Evolutionary conservation across 1,139 yeast species (phyloP).

Genomic region (Hemisphaericaspora lyxosophila): DNA sequence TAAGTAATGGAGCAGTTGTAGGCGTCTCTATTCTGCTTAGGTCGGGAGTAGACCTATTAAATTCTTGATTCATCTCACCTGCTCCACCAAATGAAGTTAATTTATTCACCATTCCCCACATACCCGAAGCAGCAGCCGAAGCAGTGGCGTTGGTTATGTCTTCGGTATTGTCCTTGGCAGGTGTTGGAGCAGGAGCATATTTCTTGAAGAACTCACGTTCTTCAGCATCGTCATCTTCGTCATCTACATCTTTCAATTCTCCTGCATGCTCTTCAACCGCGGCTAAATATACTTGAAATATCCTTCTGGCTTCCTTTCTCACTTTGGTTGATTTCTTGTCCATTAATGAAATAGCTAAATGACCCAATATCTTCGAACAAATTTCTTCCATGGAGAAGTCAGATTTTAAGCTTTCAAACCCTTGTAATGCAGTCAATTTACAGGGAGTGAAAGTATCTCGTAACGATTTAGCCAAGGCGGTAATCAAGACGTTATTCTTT

Average conservation of each 20-base stretch:
- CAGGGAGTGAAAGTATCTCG: constrained; percentile 80
- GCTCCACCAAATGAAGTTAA: constrained; percentile 31
- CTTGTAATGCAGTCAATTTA: constrained; percentile 73
- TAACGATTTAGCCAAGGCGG: constrained; percentile 83
- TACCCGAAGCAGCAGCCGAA: constrained; percentile 19
- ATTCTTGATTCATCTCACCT: constrained; percentile 38
- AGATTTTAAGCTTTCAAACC: constrained; percentile 64
- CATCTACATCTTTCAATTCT: constrained; percentile 49
- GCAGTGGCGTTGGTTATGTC: neutral
- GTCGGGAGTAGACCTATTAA: constrained; percentile 45
- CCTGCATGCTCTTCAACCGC: constrained; percentile 66
- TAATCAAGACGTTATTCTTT: constrained; percentile 71
- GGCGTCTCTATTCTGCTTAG: constrained; percentile 30
- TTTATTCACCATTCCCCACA: constrained; percentile 43
- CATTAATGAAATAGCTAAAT: constrained; percentile 78
- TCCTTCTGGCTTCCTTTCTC: constrained; percentile 65
- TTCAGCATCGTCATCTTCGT: constrained; percentile 41
- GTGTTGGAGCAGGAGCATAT: constrained; percentile 21
- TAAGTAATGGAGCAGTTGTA: constrained; percentile 16
- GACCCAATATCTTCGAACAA: constrained; percentile 80
- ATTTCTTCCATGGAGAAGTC: constrained; percentile 74
- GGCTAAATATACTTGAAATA: constrained; percentile 63
- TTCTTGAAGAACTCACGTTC: constrained; percentile 33
- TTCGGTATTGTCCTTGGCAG: constrained; percentile 4
- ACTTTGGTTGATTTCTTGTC: constrained; percentile 69